Evolutionary conservation across 768 basidiomycete species (phyloP).

Genomic region (Hebeloma cylindrosporum): DNA sequence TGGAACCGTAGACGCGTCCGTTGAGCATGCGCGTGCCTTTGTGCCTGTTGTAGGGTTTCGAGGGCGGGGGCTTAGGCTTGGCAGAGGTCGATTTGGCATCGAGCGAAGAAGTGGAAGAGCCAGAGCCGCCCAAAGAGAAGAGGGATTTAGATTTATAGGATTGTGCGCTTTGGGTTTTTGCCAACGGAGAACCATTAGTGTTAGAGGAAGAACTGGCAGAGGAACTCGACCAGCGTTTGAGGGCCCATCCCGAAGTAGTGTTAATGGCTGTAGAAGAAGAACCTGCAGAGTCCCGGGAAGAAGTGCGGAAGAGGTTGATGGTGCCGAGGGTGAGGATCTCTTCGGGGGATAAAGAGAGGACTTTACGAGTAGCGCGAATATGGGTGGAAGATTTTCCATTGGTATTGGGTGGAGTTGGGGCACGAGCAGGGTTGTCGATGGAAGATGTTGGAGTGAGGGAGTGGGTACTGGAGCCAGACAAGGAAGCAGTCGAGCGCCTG

Average conservation of each 20-base stretch:
- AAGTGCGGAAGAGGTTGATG: constrained; percentile 39
- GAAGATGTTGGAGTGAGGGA: constrained; percentile 41
- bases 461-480: constrained; percentile 30
- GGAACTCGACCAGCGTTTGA: constrained; percentile 32
- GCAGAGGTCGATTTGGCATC: constrained; percentile 3
- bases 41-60: constrained; percentile 17
- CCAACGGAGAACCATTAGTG: too few relatives aligned
- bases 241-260: constrained; percentile 25
- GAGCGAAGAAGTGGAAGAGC: constrained; percentile 15
- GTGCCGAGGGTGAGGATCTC: constrained; percentile 39
- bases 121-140: constrained; percentile 11
- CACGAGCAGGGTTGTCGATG: constrained; percentile 26
- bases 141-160: constrained; percentile 28
- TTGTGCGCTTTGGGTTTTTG: constrained; percentile 35
- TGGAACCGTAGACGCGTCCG: constrained; percentile 76
- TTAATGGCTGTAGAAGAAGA: constrained; percentile 11
- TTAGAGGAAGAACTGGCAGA: too few relatives aligned
- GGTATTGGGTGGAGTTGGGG: constrained; percentile 1
- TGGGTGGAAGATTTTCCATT: too few relatives aligned
- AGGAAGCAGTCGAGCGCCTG: constrained; percentile 26
- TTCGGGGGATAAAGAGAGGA: constrained; percentile 32
- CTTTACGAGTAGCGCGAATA: constrained; percentile 22
- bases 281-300: constrained; percentile 28
- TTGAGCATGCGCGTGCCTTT: constrained; percentile 74
- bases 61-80: constrained; percentile 7